Evolutionary conservation across 1,139 yeast genomes (phyloP).

Genomic region (Lodderomyces oxycetoniae): DNA sequence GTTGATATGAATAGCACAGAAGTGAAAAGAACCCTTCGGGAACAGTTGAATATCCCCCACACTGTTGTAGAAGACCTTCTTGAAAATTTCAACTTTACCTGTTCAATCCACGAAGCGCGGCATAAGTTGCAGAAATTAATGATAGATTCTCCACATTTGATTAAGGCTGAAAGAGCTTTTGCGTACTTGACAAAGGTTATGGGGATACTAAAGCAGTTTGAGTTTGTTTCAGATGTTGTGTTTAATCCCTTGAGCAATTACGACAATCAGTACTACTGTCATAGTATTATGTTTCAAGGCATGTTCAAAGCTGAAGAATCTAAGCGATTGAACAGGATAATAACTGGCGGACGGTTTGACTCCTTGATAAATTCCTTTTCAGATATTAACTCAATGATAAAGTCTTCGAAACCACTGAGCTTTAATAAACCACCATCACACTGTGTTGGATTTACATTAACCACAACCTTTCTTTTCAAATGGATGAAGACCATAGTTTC

Average conservation of each 20-base stretch:
- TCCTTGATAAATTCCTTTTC: conserved; percentile 59
- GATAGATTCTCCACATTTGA: conserved; percentile 67
- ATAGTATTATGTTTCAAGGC: conserved; percentile 86
- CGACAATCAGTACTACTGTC: conserved; percentile 69
- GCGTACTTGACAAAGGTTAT: conserved; percentile 56
- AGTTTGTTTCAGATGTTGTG: conserved; percentile 30
- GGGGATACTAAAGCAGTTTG: conserved; percentile 51
- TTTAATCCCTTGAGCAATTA: conserved; percentile 72
- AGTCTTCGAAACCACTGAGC: conserved; percentile 7
- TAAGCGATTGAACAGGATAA: conserved; percentile 46
- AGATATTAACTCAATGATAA: conserved; percentile 22
- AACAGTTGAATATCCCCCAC: conserved; percentile 70
- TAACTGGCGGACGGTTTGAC: conserved; percentile 94
- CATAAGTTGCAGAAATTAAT: conserved; percentile 60
- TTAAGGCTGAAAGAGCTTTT: conserved; percentile 59
- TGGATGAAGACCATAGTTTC: conserved; percentile 34
- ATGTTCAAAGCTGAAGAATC: conserved; percentile 53
- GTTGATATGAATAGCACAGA: conserved; percentile 64
- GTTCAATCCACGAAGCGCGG: conserved; percentile 61
- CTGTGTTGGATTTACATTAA: conserved; percentile 71
- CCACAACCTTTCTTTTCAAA: conserved; percentile 39
- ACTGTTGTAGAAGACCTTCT: conserved; percentile 74
- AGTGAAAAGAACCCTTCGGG: conserved; percentile 58
- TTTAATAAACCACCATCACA: background rate
- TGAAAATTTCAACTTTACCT: conserved; percentile 71